Evolutionary conservation across 306 rosid species (phyloP), one percentile per base, ranked within the genome.

Genomic region (Pyrus pyrifolia): DNA sequence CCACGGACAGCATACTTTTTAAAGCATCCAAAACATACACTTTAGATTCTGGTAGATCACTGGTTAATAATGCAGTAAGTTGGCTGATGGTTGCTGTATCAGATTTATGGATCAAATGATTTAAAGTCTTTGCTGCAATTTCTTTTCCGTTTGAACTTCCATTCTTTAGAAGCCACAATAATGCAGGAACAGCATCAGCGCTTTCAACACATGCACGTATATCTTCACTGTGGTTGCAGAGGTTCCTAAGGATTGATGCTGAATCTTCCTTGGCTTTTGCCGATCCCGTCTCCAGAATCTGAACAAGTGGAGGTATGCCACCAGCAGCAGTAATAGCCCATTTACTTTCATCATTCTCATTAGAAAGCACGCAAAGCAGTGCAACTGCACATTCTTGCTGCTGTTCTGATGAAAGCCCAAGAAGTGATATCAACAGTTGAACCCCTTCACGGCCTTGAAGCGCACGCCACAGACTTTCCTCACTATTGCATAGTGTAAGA

Each of bases 291-390:
- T 95, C 98, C 66, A 95, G 86, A 84, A 95, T 95, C 83, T 95
- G 98, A 81, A 95, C 98, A 73, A 95, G 96, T 17, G 98, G 98
- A 80, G 98, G 98, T 80, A 95, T 95, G 71, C 98, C 98, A 81
- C 98, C 98, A 71, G 96, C 98, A 88, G 98, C 98, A 68, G 98
- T 95, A 52, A 95, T 92, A 75, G 97, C 97, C 98, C 98, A 92
- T 81, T 90, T 95, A 81, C 98, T 92, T 79, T 95, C 98, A 82
- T 95, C 98, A 76, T 89, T 95, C 88, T 95, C 98, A 74, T 86
- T 83, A 7, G 96, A 89, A 76, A 95, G 86, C 82, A 95, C 91
- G 88, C 91, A 88, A 80, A 95, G 98, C 66, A 94, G 87, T 18
- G 98, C 92, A 78, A 94, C 98, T 73, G 98, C 97, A 85, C 96